Evolutionary conservation across 108 stramenopile species (phyloP).

Genomic region (Poteriospumella lacustris): DNA sequence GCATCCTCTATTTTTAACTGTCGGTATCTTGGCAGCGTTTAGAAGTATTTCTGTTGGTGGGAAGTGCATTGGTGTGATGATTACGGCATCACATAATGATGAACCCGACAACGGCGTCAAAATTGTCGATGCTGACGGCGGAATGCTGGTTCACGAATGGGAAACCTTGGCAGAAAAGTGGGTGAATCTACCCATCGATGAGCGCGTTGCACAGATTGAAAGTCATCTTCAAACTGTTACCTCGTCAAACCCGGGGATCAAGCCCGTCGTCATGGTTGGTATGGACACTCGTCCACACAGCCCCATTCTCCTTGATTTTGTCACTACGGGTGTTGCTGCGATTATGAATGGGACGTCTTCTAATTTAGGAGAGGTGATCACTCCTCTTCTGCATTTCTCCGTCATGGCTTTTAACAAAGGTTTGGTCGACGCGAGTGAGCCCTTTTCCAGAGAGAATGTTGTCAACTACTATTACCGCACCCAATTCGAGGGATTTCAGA

Average conservation of each 20-base stretch:
- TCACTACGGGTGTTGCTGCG: conserved; percentile 57
- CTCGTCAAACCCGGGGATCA: too few species aligned
- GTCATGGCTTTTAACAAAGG: conserved; percentile 55
- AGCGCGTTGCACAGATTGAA: background rate
- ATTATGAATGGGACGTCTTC: conserved; percentile 60
- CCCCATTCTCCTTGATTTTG: conserved; percentile 52
- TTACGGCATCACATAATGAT: conserved; percentile 93
- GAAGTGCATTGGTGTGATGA: conserved; percentile 71
- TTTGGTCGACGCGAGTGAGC: background rate
- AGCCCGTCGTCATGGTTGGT: conserved; percentile 59
- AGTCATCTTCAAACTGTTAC: too few species aligned
- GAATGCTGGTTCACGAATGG: conserved; percentile 72
- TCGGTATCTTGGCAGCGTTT: conserved; percentile 18
- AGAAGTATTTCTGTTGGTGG: background rate
- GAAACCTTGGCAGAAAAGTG: conserved; percentile 65
- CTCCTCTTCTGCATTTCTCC: conserved; percentile 85
- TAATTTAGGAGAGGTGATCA: conserved; percentile 80
- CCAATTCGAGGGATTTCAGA: background rate
- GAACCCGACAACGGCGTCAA: conserved; percentile 93
- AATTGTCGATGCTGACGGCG: conserved; percentile 80
- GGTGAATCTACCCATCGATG: conserved; percentile 45
- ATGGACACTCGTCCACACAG: conserved; percentile 80
- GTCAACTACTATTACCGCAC: background rate
- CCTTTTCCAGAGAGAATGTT: background rate
- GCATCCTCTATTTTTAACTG: background rate